Base-by-base conservation (phyloP, 768 basidiomycete species). In the Lactarius sp. region DNA sequence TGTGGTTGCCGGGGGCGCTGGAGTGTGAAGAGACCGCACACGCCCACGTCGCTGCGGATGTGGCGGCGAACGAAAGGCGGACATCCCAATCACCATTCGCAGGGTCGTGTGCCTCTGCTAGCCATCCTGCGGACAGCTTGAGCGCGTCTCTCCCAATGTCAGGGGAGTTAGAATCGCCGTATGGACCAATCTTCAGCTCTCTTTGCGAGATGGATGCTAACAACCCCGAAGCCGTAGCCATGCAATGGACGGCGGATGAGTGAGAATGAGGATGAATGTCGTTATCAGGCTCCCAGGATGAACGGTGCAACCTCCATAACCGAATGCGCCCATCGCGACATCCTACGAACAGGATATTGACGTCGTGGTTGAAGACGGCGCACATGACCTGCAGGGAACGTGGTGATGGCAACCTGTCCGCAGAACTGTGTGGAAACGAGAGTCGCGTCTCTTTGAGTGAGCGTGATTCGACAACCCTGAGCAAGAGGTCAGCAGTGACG, bases 171-270 rank as follows among this genome's bases (percentile, higher is more conserved):
- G 52, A 44, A 53, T 41, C 22, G 33, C 20, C 39, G 39, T 49
- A 64, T 13, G 63, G 59, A 9, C 58, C 58, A 20, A 64, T 64
- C 58, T 60, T 64, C 39, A 64, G 39, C 41, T 56, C 63, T 39
- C 20, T 41, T 51, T 64, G 58, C 31, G 63, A 55, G 39, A 31
- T 22, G 3, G 63, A 64, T 2, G 63, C 63, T 20, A 64, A 22
- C 13, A 64, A 18, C 7, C 27, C 49, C 20, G 54, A 55, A 42
- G 58, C 39, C 18, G 53, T 41, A 13, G 53, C 58, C 22, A 64
- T 41, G 39, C 53, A 36, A 47, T 46, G 59, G 22, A 64, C 58
- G 4, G 63, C 47, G 4, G 63, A 64, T 13, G 41, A 37, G 49
- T 64, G 63, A 10, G 58, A 55, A 39, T 56, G 49, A 9, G 58